Evolutionary conservation across 179 eudicot species (phyloP).

Genomic region (Pouteria campechiana): DNA sequence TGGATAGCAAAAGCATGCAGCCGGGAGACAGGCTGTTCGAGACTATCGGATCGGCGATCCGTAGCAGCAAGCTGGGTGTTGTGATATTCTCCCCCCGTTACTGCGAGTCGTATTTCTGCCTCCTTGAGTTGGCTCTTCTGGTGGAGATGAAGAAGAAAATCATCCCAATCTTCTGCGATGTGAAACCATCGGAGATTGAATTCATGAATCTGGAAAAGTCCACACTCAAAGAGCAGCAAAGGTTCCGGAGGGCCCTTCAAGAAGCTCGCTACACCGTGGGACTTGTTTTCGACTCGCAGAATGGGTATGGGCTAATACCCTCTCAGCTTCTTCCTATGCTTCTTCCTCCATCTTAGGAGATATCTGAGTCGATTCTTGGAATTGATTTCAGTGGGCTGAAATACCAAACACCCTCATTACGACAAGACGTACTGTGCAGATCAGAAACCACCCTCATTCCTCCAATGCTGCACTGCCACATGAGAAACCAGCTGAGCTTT

Average conservation of each 20-base stretch:
- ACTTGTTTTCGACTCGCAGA: conserved; percentile 40
- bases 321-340: too few relatives aligned
- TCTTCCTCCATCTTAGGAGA: too few relatives aligned
- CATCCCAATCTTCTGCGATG: conserved; percentile 57
- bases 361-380: too few relatives aligned
- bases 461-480: too few relatives aligned
- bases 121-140: conserved; percentile 62
- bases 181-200: conserved; percentile 64
- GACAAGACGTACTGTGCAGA: too few relatives aligned
- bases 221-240: conserved; percentile 17
- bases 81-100: conserved; percentile 66
- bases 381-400: too few relatives aligned
- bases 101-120: conserved; percentile 57
- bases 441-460: too few relatives aligned
- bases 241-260: conserved; percentile 40
- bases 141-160: conserved; percentile 42
- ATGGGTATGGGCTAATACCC: conserved; percentile 28
- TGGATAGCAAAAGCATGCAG: conserved; percentile 67
- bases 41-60: conserved; percentile 32
- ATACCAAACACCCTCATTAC: too few relatives aligned
- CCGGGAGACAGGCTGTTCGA: conserved; percentile 59
- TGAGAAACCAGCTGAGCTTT: too few relatives aligned
- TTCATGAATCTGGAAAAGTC: conserved; percentile 14
- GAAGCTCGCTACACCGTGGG: conserved; percentile 61
- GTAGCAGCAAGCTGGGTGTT: conserved; percentile 28